Base-by-base conservation (phyloP, 805 yeast species). In the Starmerella sp. region DNA sequence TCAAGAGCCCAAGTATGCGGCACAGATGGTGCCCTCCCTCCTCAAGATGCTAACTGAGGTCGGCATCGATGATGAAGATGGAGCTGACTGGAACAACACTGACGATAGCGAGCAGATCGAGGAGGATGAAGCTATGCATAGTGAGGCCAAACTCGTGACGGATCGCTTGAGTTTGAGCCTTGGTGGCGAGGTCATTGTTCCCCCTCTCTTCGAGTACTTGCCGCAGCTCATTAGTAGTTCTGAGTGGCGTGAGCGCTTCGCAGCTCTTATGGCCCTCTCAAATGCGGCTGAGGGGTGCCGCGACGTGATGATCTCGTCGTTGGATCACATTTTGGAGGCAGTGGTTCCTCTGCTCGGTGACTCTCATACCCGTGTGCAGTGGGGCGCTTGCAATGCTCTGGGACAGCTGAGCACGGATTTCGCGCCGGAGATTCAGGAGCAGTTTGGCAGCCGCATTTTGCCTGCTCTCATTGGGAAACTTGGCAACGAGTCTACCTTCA, bases 361-460 rank as follows among this genome's bases (percentile, higher is more conserved):
- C 69, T 79, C 79, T 5, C 97, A 93, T 66, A 83, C 95, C 62
- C 81, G 98, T 68, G 98, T 93, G 53, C 97, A 91, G 67, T 91
- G 89, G 73, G 96, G 96, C 35, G 86, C 96, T 62, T 93, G 97
- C 74, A 93, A 93, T 67, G 95, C 96, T 0, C 73, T 93, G 57
- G 98, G 98, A 52, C 98, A 93, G 75, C 86, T 93, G 69, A 86
- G 95, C 8, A 91, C 98, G 0, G 98, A 93, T 72, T 89, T 93
- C 71, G 93, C 97, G 6, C 95, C 87, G 63, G 75, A 77, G 14
- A 84, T 93, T 56, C 97, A 93, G 73, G 77, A 83, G 63, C 81
- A 86, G 51, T 77, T 88, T 22, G 95, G 90, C 58, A 79, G 78
- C 61, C 75, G 85, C 60, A 81, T 93, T 46, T 74, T 93, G 54